Evolutionary conservation across 805 yeast species (phyloP).

Genomic region (Brettanomyces custersianus): DNA sequence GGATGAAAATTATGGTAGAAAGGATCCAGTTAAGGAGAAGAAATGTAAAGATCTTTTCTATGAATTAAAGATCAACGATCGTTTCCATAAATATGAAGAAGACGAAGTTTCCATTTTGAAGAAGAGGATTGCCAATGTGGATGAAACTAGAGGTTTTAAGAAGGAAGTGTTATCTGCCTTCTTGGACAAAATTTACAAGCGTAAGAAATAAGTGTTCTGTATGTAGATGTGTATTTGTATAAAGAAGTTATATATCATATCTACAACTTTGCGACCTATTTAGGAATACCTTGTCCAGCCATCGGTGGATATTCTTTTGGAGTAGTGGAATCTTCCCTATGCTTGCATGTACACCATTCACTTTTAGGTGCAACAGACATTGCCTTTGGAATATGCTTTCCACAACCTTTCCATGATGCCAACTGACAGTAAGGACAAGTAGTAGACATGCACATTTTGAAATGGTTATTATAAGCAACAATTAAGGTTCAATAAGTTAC

Average conservation of each 20-base stretch:
- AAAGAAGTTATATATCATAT: neutral
- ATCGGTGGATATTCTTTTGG: constrained; percentile 28
- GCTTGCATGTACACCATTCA: constrained; percentile 30
- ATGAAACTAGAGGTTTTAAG: constrained; percentile 92
- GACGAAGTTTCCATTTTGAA: constrained; percentile 54
- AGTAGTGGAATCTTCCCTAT: constrained; percentile 18
- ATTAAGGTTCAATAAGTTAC: too few relatives aligned
- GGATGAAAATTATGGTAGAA: constrained; percentile 86
- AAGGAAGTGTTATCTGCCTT: constrained; percentile 76
- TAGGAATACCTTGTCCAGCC: constrained; percentile 24
- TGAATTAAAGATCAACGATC: constrained; percentile 61
- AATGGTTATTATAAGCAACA: too few relatives aligned
- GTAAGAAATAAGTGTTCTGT: constrained; percentile 52
- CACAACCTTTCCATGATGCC: constrained; percentile 38
- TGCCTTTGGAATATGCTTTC: constrained; percentile 32
- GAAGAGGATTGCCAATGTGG: constrained; percentile 57
- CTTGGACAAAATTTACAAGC: constrained; percentile 86
- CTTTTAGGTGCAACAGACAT: constrained; percentile 28
- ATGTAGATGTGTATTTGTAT: neutral
- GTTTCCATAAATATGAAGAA: constrained; percentile 81
- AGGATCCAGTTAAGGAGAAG: constrained; percentile 59
- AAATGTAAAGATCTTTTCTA: constrained; percentile 64
- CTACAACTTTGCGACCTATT: neutral
- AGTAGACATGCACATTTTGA: constrained; percentile 30
- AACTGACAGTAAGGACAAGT: constrained; percentile 24